Percentiles rank a stretch among this genome's conserved stretches.
Evolutionary conservation across 495 filamentous ascomycete species (phyloP).

Genomic region (Neurospora sp.): DNA sequence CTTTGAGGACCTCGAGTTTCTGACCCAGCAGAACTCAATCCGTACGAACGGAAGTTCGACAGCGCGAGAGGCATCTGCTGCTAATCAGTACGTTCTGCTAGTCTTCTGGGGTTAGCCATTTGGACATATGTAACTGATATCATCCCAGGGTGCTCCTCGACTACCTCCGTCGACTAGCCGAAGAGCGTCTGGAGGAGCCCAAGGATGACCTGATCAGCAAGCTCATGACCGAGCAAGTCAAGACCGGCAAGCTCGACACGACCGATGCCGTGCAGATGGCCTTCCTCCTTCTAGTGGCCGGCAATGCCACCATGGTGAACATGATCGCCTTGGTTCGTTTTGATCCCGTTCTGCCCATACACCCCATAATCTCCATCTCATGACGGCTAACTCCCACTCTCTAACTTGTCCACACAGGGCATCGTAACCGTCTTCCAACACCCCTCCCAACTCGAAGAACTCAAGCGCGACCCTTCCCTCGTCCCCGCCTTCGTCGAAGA

Average conservation of each 20-base stretch:
- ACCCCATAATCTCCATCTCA: background rate
- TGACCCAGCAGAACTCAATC: slow-evolving; percentile 32
- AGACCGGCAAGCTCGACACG: slow-evolving; percentile 26
- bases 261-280: slow-evolving; percentile 32
- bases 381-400: no score
- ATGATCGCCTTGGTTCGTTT: slow-evolving; percentile 33
- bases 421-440: slow-evolving; percentile 30
- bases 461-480: slow-evolving; percentile 25
- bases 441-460: slow-evolving; percentile 23
- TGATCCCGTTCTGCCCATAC: background rate
- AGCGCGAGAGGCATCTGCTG: slow-evolving; percentile 29
- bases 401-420: slow-evolving; percentile 11
- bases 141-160: slow-evolving; percentile 21
- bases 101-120: background rate
- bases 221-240: slow-evolving; percentile 29
- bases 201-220: slow-evolving; percentile 35
- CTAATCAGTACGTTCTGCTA: slow-evolving; percentile 17
- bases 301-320: slow-evolving; percentile 40
- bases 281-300: slow-evolving; percentile 36
- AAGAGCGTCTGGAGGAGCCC: slow-evolving; percentile 24
- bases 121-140: background rate
- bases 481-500: slow-evolving; percentile 30
- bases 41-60: slow-evolving; percentile 34
- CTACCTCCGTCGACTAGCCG: slow-evolving; percentile 29
- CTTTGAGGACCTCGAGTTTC: slow-evolving; percentile 32